A percentile compares a stretch with the other conserved stretches of the same genome.
Conservation (phyloP, 108 stramenopile genomes). For the Pinguiococcus pyrenoidosus region DNA sequence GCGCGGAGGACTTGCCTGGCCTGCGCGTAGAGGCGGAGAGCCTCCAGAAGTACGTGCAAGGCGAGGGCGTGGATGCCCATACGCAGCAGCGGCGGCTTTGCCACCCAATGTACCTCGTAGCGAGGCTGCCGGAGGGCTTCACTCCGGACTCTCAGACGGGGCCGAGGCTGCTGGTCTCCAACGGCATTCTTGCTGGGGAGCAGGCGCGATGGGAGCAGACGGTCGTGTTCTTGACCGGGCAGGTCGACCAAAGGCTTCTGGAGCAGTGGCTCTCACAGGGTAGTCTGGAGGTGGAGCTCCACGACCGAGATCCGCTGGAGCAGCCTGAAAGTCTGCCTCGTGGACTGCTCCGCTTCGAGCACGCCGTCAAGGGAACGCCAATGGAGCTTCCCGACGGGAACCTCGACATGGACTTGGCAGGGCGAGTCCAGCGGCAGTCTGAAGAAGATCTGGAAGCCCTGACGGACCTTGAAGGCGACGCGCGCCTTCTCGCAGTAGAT, state of each 20-base stretch:
- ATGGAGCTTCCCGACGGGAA: no score
- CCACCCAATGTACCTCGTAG: slow-evolving; percentile 17
- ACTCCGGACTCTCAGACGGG: background rate
- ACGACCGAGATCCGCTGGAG: no score
- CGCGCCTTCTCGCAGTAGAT: no score
- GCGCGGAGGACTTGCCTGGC: slow-evolving; percentile 4
- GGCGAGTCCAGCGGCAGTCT: background rate
- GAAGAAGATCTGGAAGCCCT: slow-evolving; percentile 4
- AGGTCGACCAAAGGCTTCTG: no score
- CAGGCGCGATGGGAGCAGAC: no score
- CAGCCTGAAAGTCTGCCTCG: no score
- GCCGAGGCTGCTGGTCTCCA: background rate
- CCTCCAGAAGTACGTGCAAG: slow-evolving; percentile 9
- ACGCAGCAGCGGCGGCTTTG: background rate
- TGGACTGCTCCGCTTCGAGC: no score
- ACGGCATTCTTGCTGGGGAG: slow-evolving; percentile 9
- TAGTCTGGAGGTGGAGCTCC: no score
- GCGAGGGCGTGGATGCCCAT: background rate
- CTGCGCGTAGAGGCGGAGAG: slow-evolving; percentile 2
- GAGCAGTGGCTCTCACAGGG: no score
- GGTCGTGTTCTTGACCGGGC: no score
- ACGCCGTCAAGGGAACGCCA: no score
- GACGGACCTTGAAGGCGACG: background rate
- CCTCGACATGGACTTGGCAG: background rate
- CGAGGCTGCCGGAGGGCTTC: background rate